phyloP scores from a whole-genome alignment of 2,329 filamentous ascomycete species.

The Neobulgaria alba region DNA sequence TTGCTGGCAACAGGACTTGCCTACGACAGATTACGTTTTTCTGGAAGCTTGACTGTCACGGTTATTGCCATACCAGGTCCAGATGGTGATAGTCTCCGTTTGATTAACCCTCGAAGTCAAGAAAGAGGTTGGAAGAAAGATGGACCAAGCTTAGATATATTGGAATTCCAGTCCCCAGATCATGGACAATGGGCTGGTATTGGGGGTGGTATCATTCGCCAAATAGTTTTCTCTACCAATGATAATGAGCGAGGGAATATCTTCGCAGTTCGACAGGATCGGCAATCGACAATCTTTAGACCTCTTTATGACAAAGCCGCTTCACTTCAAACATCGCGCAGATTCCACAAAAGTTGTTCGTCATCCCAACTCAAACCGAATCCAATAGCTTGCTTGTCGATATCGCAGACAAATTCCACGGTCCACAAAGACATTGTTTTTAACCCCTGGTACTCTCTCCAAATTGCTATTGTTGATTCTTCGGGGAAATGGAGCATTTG shows the following conservation, averaged over 20 bases:
- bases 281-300: slow-evolving; percentile 35
- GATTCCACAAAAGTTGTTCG: slow-evolving; percentile 12
- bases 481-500: slow-evolving; percentile 60
- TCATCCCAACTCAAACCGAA: slow-evolving; percentile 48
- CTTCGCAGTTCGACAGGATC: slow-evolving; percentile 38
- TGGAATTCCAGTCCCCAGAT: slow-evolving; percentile 16
- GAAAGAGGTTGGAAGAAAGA: slow-evolving; percentile 21
- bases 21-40: slow-evolving; percentile 13
- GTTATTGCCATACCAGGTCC: slow-evolving; percentile 25
- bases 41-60: slow-evolving; percentile 4
- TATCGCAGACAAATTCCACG: slow-evolving; percentile 43
- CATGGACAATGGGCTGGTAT: slow-evolving; percentile 25
- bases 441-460: slow-evolving; percentile 50
- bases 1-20: slow-evolving; percentile 20
- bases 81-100: slow-evolving; percentile 24
- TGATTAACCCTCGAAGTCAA: slow-evolving; percentile 22
- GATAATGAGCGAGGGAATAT: slow-evolving; percentile 31
- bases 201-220: slow-evolving; percentile 38
- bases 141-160: slow-evolving; percentile 15
- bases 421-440: slow-evolving; percentile 57
- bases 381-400: slow-evolving; percentile 43
- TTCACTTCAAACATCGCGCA: slow-evolving; percentile 3
- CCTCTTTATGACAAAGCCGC: slow-evolving; percentile 19
- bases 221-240: slow-evolving; percentile 36
- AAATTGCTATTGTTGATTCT: slow-evolving; percentile 58